Percentiles rank a stretch among this genome's conserved stretches.
Conservation (phyloP, 805 yeast genomes). For the Suhomyces sp. region DNA sequence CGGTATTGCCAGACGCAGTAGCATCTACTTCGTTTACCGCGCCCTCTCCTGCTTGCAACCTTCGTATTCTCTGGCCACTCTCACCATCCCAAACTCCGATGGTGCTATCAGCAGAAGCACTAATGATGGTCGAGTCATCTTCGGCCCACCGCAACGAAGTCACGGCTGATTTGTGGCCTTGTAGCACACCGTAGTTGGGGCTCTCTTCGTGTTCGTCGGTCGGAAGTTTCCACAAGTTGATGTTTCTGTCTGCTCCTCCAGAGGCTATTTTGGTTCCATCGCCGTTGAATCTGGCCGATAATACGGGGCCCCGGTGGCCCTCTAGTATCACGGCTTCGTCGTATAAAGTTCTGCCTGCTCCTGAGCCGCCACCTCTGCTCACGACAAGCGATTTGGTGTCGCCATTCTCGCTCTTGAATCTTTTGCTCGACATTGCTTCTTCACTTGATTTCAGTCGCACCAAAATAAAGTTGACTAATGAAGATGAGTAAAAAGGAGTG, state of each 20-base stretch:
- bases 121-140: constrained; percentile 41
- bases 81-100: constrained; percentile 60
- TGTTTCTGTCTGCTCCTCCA: constrained; percentile 57
- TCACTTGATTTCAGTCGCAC: too few relatives aligned
- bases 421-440: neutral
- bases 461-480: too few relatives aligned
- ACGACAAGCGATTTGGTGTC: neutral
- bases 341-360: constrained; percentile 15
- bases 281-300: constrained; percentile 49
- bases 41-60: constrained; percentile 48
- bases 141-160: constrained; percentile 56
- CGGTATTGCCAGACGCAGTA: constrained; percentile 20
- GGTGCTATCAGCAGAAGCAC: constrained; percentile 61
- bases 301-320: constrained; percentile 55
- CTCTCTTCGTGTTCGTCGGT: constrained; percentile 15
- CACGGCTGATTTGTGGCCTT: constrained; percentile 66
- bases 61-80: constrained; percentile 54
- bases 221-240: constrained; percentile 47
- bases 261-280: constrained; percentile 56
- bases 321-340: constrained; percentile 36
- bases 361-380: neutral
- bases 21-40: constrained; percentile 54
- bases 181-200: constrained; percentile 42
- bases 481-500: too few relatives aligned
- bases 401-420: neutral